Evolutionary conservation across 176 grass and related monocot species (phyloP).

Genomic region (Triticum dicoccoides): DNA sequence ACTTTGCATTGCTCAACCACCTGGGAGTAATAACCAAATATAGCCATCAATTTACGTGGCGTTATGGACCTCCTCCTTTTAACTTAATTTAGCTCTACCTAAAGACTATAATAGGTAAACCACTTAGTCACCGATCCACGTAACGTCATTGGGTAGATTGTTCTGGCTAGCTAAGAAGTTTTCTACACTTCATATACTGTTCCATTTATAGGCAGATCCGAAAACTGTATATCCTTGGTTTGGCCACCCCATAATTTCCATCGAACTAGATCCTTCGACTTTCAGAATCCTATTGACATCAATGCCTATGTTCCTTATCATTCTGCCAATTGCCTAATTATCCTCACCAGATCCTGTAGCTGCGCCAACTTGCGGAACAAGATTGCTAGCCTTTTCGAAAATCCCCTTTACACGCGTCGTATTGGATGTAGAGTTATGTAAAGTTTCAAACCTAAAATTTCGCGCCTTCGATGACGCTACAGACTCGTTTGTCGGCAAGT

Average conservation of each 20-base stretch:
- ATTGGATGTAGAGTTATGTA: background rate
- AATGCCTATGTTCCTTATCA: background rate
- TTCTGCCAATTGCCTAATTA: background rate
- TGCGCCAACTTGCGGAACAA: background rate
- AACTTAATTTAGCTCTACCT: background rate
- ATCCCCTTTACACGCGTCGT: background rate
- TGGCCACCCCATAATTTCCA: background rate
- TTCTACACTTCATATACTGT: background rate
- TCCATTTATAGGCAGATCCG: background rate
- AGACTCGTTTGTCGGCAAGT: background rate
- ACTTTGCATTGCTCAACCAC: background rate
- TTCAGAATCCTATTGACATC: background rate
- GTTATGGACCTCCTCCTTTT: background rate
- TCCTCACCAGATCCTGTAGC: background rate
- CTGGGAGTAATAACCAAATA: background rate
- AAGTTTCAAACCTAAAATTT: background rate
- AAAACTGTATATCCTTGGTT: background rate
- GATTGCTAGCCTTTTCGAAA: background rate
- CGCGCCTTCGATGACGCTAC: background rate
- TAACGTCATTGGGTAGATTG: background rate
- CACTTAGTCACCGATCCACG: background rate
- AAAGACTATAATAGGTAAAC: background rate
- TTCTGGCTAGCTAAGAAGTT: background rate
- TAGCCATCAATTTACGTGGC: background rate
- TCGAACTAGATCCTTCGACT: background rate